Evolutionary conservation across 2,329 filamentous ascomycete genomes (phyloP).

Genomic region (Fusarium avenaceum): DNA sequence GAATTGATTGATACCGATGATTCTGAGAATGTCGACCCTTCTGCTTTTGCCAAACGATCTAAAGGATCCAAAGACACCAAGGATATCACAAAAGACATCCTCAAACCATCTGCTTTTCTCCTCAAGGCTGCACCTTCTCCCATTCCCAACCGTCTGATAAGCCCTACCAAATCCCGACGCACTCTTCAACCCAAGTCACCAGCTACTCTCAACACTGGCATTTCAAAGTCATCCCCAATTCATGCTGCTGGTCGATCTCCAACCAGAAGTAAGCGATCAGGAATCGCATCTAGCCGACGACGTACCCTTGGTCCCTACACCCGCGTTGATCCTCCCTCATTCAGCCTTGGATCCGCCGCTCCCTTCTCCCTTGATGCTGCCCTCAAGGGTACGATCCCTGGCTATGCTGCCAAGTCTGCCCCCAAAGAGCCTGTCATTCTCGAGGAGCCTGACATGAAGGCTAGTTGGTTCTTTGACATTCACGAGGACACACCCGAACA

Average conservation of each 20-base stretch:
- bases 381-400: slow-evolving; percentile 79
- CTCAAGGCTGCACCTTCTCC: slow-evolving; percentile 58
- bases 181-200: slow-evolving; percentile 69
- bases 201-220: slow-evolving; percentile 60
- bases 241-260: slow-evolving; percentile 84
- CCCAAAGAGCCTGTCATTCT: slow-evolving; percentile 51
- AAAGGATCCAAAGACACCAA: slow-evolving; percentile 59
- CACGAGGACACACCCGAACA: slow-evolving; percentile 93
- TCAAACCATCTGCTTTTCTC: slow-evolving; percentile 65
- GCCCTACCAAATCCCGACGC: slow-evolving; percentile 56
- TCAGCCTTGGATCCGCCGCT: slow-evolving; percentile 65
- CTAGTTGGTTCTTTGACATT: slow-evolving; percentile 92
- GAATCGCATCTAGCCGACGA: slow-evolving; percentile 77
- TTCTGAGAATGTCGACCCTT: slow-evolving; percentile 73
- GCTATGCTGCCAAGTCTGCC: slow-evolving; percentile 61
- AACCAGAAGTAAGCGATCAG: slow-evolving; percentile 75
- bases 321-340: slow-evolving; percentile 79
- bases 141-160: slow-evolving; percentile 49
- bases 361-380: slow-evolving; percentile 90
- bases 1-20: slow-evolving; percentile 66
- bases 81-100: slow-evolving; percentile 55
- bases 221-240: slow-evolving; percentile 66
- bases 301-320: slow-evolving; percentile 72
- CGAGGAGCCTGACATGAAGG: slow-evolving; percentile 66
- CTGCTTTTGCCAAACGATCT: slow-evolving; percentile 69